Evolutionary conservation across 108 stramenopile species (phyloP), one percentile per base, ranked within the genome.

Genomic region (Heterococcus sp.): DNA sequence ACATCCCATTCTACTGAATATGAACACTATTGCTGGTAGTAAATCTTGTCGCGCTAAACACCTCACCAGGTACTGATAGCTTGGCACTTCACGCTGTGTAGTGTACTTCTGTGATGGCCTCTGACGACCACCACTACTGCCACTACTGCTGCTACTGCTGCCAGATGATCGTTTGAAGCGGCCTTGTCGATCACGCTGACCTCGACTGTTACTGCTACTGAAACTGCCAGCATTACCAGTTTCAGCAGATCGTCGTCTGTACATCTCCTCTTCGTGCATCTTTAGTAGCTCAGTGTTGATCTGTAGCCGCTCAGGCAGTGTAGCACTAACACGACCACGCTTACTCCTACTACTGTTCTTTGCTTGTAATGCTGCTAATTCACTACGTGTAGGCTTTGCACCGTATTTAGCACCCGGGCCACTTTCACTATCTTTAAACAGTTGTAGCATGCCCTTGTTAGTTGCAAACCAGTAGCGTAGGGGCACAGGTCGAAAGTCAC

Each of bases 21-120:
- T 91, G 85, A 96, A 96, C 75, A 96, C 92, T 66, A 96, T 95
- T 1, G 94, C 94, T 38, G 95, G 95, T 3, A 96, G 76, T 34
- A 93, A 67, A 46, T 95, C 83, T 37, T 88, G 88, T 28, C 92
- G 75, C 39, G 85, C 72, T 66, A 96, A 72, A 64, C 91, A 64
- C 68, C 85, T 74, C 30, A 95, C 76, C 37, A 96, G 72, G 46
- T 69, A 83, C 75, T 69, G 71, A 37, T 66, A 78, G 70, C 77
- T 78, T 14, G 77, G 77, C 3, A 78, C 77, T 14, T 35, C 77
- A 34, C 70, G 32, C 26, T 78, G 63, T 0, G 66, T 70, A 28
- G 77, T 40, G 29, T 36, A 68, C 32, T 46, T 46, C n/a, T n/a
- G n/a, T n/a, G n/a, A n/a, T n/a, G n/a, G n/a, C 75, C 1, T 39